Percentiles rank a stretch among this genome's conserved stretches.
phyloP scores from a whole-genome alignment of 441 rosid genomes.

The Viola pubescens region DNA sequence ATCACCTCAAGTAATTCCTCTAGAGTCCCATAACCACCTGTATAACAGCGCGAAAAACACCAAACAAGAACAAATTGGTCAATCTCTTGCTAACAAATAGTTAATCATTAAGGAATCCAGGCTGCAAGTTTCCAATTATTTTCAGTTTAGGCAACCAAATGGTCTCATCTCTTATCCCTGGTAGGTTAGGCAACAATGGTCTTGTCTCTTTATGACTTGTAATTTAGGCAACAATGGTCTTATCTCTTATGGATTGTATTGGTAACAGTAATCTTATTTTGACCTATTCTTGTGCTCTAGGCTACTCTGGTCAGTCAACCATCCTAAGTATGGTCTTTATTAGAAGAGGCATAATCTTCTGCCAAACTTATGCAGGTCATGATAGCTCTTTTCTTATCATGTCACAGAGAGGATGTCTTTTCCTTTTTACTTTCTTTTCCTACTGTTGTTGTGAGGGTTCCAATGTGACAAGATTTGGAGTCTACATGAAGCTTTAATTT shows the following conservation, averaged over 20 bases:
- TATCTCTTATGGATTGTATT: too few species aligned
- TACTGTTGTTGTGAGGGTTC: constrained; percentile 12
- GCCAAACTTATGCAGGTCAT: constrained; percentile 23
- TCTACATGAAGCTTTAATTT: constrained; percentile 18
- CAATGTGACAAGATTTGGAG: constrained; percentile 8
- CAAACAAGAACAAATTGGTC: not conserved
- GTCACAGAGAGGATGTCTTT: constrained; percentile 15
- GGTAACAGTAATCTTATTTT: too few species aligned
- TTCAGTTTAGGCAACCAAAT: too few species aligned
- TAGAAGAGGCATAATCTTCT: constrained; percentile 24
- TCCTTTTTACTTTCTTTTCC: not conserved
- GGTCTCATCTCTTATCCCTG: too few species aligned
- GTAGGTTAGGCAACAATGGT: too few species aligned
- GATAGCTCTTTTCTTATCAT: constrained; percentile 29
- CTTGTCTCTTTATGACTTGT: too few species aligned
- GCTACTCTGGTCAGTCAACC: constrained; percentile 2
- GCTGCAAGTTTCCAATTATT: too few species aligned
- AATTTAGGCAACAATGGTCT: too few species aligned
- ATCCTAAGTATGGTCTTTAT: constrained; percentile 20
- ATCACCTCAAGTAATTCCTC: constrained; percentile 96
- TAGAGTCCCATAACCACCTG: constrained; percentile 96
- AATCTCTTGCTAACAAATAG: not conserved
- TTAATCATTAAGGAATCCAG: too few species aligned
- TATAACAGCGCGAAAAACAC: not conserved
- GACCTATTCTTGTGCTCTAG: not conserved